These are phyloP conservation scores for Cladosporium colombiae DNA, from an alignment of 2,329 filamentous ascomycete species.

Conservation along the genomic window DNA sequence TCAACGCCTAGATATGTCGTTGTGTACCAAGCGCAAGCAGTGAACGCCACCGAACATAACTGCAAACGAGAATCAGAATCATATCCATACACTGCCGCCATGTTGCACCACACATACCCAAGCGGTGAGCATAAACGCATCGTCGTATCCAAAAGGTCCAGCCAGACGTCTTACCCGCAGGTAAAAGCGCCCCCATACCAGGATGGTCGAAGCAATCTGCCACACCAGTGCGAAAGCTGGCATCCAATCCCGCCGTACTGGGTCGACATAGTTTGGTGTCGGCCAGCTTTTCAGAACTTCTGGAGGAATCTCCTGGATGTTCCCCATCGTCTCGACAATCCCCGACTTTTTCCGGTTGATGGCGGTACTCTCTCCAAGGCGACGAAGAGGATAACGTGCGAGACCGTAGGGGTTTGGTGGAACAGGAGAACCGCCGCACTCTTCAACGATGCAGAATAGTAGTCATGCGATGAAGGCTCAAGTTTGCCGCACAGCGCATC, in stretches of 20 bases:
- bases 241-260: conserved; percentile 28
- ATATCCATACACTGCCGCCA: neutral
- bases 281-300: conserved; percentile 22
- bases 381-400: neutral
- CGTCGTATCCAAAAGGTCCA: conserved; percentile 29
- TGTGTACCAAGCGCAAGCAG: conserved; percentile 24
- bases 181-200: conserved; percentile 28
- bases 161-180: conserved; percentile 25
- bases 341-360: neutral
- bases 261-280: conserved; percentile 20
- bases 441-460: neutral
- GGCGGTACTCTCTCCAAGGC: neutral
- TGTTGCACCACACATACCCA: conserved; percentile 16
- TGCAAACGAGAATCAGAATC: neutral
- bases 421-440: neutral
- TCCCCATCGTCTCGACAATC: conserved; percentile 13
- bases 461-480: neutral
- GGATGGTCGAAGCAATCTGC: conserved; percentile 25
- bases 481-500: neutral
- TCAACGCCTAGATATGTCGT: conserved; percentile 25
- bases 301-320: conserved; percentile 22
- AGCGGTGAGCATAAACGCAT: conserved; percentile 30
- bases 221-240: conserved; percentile 28
- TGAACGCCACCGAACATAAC: conserved; percentile 28
- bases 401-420: neutral